phyloP scores from a whole-genome alignment of 2,329 filamentous ascomycete species.

The Hortaea werneckii region DNA sequence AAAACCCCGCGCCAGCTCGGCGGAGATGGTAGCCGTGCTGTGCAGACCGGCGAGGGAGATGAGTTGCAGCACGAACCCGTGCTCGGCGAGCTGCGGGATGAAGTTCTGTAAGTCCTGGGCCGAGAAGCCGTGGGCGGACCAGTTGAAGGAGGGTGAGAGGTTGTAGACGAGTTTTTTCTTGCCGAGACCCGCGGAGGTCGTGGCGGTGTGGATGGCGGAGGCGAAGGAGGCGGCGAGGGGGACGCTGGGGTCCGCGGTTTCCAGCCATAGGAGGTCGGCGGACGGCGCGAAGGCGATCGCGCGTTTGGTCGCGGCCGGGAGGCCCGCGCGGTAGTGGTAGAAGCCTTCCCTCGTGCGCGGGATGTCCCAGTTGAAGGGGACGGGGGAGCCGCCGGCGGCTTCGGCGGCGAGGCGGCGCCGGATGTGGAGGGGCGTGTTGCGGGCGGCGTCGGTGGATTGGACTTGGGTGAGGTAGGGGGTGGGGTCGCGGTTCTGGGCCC shows the following conservation, averaged over 20 bases:
- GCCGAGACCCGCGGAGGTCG: conserved; percentile 42
- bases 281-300: conserved; percentile 85
- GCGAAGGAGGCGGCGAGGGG: conserved; percentile 66
- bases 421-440: conserved; percentile 66
- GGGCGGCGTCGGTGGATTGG: conserved; percentile 39
- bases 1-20: conserved; percentile 71
- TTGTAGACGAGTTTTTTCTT: conserved; percentile 90
- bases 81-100: conserved; percentile 88
- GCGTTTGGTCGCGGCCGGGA: conserved; percentile 81
- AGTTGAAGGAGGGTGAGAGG: conserved; percentile 93
- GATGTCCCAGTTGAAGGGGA: conserved; percentile 83
- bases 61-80: conserved; percentile 62
- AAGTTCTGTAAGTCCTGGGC: conserved; percentile 76
- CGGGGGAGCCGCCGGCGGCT: conserved; percentile 47
- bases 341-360: conserved; percentile 88
- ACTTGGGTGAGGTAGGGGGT: conserved; percentile 17
- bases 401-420: conserved; percentile 63
- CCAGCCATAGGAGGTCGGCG: conserved; percentile 92
- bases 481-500: conserved; percentile 20
- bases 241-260: conserved; percentile 84
- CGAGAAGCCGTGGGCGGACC: conserved; percentile 90
- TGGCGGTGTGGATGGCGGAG: conserved; percentile 57
- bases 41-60: conserved; percentile 57
- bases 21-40: conserved; percentile 51
- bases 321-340: conserved; percentile 81